Evolutionary conservation across 345 rosid species (phyloP), one percentile per base, ranked within the genome.

Genomic region (Leavenworthia alabamica): DNA sequence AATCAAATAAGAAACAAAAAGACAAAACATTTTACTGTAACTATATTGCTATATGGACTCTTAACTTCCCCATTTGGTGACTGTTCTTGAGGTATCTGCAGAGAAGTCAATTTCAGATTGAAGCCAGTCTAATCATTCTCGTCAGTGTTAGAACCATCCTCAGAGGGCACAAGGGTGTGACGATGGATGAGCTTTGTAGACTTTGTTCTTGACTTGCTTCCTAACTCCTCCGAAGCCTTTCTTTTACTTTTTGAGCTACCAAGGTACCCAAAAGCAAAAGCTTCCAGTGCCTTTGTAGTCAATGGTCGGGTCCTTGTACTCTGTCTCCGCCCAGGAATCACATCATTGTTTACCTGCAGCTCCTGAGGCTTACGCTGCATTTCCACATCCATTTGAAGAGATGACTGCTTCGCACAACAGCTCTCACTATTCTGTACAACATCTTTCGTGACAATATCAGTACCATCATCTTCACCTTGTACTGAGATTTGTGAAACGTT

Each of bases 261-360:
- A 37, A 77, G 56, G 65, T 67, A 76, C 48, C 85, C 86, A 3
- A 65, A 77, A 36, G 82, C 86, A 47, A 82, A 67, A 71, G 90
- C 83, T 75, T 84, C 90, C 62, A 84, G 56, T 10, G 83, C 86
- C 62, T 71, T 84, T 24, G 79, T 48, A 40, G 90, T 81, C 50
- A 66, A 60, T 0, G 86, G 90, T 22, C 85, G 73, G 66, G 51
- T 77, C 64, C 86, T 78, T 32, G 80, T 75, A 64, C 85, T 82
- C 37, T 78, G 79, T 62, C 90, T 82, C 14, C 78, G 79, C 32
- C 23, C 39, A 33, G 72, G 33, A 16, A 65, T 66, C 56, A 68
- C 54, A 50, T 73, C 78, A 13, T 17, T 29, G 27, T 39, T 33
- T 51, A 41, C 48, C 49, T 31, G 48, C 37, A 29, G 23, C 69